A percentile compares a stretch with the other conserved stretches of the same genome.
Evolutionary conservation across 2,329 filamentous ascomycete genomes (phyloP).

Genomic region (Cryphonectria naterciae): DNA sequence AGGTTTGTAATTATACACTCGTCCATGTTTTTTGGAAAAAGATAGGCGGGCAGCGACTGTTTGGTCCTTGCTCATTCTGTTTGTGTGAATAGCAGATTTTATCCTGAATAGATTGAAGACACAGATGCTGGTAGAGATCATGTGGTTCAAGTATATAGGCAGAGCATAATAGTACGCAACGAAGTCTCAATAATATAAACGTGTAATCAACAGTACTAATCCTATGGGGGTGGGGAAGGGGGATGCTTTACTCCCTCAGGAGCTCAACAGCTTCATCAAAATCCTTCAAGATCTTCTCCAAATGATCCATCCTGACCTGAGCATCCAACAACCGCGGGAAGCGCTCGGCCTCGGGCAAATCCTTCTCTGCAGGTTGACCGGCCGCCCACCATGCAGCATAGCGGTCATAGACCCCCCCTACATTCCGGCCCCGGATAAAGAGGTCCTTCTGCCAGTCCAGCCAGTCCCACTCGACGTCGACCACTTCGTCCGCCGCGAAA

Average conservation of each 20-base stretch:
- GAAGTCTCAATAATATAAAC: neutral
- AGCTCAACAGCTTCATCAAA: neutral
- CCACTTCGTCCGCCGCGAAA: slow-evolving; percentile 41
- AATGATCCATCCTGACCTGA: slow-evolving; percentile 10
- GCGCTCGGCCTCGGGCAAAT: slow-evolving; percentile 10
- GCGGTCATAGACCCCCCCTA: slow-evolving; percentile 53
- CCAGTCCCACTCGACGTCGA: slow-evolving; percentile 40
- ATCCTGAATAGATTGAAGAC: neutral
- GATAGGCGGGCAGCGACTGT: too few relatives aligned
- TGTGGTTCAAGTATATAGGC: neutral
- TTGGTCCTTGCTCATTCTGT: too few relatives aligned
- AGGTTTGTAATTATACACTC: too few relatives aligned
- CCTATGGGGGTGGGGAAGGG: neutral
- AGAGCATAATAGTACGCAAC: neutral
- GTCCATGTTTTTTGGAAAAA: too few relatives aligned
- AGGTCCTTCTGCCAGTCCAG: slow-evolving; percentile 43
- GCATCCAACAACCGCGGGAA: slow-evolving; percentile 16
- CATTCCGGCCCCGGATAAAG: slow-evolving; percentile 41
- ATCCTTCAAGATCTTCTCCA: neutral
- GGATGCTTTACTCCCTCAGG: neutral
- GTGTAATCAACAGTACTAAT: neutral
- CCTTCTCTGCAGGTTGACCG: neutral
- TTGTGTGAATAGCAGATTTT: too few relatives aligned
- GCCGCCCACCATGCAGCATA: slow-evolving; percentile 38
- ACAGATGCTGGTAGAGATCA: neutral